phyloP scores from a whole-genome alignment of 768 basidiomycete genomes.

The Rhizopogon vinicolor region DNA sequence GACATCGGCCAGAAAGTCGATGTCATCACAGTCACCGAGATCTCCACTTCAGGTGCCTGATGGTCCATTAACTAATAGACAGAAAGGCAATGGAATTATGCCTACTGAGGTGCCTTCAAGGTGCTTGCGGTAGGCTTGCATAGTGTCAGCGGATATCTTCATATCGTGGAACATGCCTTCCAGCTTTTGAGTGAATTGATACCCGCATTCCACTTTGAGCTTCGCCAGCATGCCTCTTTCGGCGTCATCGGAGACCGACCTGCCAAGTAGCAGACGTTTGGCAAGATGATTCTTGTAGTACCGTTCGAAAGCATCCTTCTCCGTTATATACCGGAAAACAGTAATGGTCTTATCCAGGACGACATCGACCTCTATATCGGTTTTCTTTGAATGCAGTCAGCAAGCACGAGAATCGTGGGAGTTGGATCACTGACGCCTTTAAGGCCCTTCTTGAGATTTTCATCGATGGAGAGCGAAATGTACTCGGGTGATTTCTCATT shows the following conservation, averaged over 20 bases:
- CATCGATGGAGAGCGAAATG: constrained; percentile 95
- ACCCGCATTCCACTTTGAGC: constrained; percentile 93
- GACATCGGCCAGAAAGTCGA: constrained; percentile 95
- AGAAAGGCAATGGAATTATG: background rate
- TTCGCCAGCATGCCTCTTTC: constrained; percentile 97
- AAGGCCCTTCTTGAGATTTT: constrained; percentile 89
- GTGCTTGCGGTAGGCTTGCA: constrained; percentile 64
- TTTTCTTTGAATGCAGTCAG: constrained; percentile 58
- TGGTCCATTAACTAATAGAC: constrained; percentile 7
- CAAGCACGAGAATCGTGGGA: constrained; percentile 4
- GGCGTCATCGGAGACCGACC: constrained; percentile 95
- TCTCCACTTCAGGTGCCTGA: constrained; percentile 72
- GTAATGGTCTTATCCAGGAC: constrained; percentile 95
- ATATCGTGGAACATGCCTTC: constrained; percentile 99
- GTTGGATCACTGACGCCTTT: constrained; percentile 67
- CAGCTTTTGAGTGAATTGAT: constrained; percentile 95
- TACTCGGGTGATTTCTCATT: constrained; percentile 89
- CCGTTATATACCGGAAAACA: constrained; percentile 88
- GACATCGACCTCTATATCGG: constrained; percentile 84
- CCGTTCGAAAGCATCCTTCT: constrained; percentile 96
- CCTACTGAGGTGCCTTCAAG: constrained; percentile 60
- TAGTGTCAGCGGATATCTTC: constrained; percentile 80
- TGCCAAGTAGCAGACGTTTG: constrained; percentile 79
- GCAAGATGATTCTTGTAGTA: constrained; percentile 98
- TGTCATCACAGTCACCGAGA: constrained; percentile 91